Evolutionary conservation across 148 eudicot genomes (phyloP).

Genomic region (Chenopodium quinoa): DNA sequence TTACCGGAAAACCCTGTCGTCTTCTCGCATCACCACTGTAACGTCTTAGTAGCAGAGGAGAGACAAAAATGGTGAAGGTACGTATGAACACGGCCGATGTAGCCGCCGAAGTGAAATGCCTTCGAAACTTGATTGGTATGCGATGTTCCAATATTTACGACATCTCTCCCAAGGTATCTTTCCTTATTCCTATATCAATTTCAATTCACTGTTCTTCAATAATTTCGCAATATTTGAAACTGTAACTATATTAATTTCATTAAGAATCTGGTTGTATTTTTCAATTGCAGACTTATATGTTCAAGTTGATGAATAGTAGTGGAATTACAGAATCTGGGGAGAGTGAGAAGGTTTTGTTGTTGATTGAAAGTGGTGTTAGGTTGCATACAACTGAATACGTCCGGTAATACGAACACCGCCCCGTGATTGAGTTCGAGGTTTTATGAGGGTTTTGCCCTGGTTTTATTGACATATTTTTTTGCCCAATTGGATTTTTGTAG

Average conservation of each 20-base stretch:
- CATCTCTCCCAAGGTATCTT: constrained; percentile 75
- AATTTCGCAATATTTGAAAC: too few species aligned
- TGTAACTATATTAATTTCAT: too few species aligned
- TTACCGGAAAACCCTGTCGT: too few species aligned
- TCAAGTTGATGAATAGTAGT: constrained; percentile 97
- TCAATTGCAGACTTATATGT: constrained; percentile 67
- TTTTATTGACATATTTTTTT: neutral
- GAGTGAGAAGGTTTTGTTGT: constrained; percentile 90
- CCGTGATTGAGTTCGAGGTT: neutral
- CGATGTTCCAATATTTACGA: constrained; percentile 94
- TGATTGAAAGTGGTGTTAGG: constrained; percentile 96
- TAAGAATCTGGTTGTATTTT: neutral
- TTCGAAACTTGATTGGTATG: constrained; percentile 86
- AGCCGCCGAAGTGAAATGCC: constrained; percentile 96
- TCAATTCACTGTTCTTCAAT: too few species aligned
- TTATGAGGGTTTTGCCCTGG: neutral
- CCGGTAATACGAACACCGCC: constrained; percentile 39
- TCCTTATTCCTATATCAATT: neutral
- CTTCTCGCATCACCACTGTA: too few species aligned
- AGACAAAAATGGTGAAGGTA: constrained; percentile 75
- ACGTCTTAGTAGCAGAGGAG: neutral
- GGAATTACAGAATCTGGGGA: constrained; percentile 98
- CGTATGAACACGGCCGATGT: constrained; percentile 99
- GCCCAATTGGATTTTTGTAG: constrained; percentile 31
- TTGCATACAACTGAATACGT: constrained; percentile 88